These are phyloP conservation scores for Acanthamoeba castellanii DNA, from an alignment of 208 protist genomes.

Conservation along the genomic window DNA sequence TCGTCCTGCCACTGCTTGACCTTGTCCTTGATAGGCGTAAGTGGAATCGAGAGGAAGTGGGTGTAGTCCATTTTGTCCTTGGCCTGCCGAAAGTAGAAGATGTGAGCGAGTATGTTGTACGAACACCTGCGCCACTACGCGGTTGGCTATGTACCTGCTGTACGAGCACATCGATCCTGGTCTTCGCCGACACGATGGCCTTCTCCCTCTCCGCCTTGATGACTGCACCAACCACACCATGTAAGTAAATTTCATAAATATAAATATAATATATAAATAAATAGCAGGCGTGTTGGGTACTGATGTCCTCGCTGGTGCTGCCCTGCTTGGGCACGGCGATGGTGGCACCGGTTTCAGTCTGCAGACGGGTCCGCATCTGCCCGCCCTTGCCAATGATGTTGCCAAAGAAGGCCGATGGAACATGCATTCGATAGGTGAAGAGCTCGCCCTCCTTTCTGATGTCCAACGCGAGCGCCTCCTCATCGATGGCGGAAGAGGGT, in stretches of 20 bases:
- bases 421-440: constrained; percentile 13
- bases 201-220: not conserved
- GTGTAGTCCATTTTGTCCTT: constrained; percentile 61
- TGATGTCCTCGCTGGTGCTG: constrained; percentile 37
- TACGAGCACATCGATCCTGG: constrained; percentile 9
- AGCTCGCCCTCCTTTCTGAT: constrained; percentile 35
- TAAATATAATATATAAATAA: not conserved
- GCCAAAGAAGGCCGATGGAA: constrained; percentile 26
- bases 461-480: not conserved
- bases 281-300: not conserved
- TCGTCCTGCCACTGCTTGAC: constrained; percentile 49
- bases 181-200: not conserved
- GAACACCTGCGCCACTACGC: not conserved
- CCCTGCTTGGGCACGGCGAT: constrained; percentile 28
- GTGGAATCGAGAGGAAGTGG: constrained; percentile 6
- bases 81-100: not conserved
- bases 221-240: not conserved
- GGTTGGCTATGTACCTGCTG: constrained; percentile 19
- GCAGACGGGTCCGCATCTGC: constrained; percentile 30
- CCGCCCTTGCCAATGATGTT: constrained; percentile 52
- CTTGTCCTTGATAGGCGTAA: constrained; percentile 8
- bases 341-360: constrained; percentile 17
- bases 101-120: too few relatives aligned
- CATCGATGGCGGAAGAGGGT: not conserved
- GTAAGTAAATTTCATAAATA: not conserved